phyloP scores from a whole-genome alignment of 805 yeast species.

The Starmera pachycereana region DNA sequence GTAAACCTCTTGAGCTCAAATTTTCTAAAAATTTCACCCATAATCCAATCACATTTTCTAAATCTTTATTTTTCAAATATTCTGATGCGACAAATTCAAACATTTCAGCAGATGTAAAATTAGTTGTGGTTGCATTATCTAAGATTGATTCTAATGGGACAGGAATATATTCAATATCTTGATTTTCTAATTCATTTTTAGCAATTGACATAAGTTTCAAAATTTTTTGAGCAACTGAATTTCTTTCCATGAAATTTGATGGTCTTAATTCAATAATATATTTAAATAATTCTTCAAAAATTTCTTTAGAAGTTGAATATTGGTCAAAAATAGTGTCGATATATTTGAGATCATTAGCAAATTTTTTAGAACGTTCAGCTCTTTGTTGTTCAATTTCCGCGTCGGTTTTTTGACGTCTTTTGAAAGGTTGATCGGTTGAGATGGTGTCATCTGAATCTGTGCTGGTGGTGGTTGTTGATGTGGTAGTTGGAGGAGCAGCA shows the following conservation, averaged over 20 bases:
- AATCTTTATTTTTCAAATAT: constrained; percentile 7
- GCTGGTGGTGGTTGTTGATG: too few species aligned
- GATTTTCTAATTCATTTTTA: constrained; percentile 7
- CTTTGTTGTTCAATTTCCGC: neutral
- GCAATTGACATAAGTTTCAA: constrained; percentile 4
- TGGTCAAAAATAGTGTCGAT: neutral
- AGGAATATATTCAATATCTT: constrained; percentile 7
- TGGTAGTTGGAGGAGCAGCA: too few species aligned
- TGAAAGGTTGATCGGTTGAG: too few species aligned
- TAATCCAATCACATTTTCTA: constrained; percentile 8
- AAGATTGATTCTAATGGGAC: constrained; percentile 14
- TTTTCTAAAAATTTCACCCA: constrained; percentile 17
- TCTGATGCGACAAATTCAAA: constrained; percentile 8
- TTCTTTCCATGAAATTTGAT: neutral
- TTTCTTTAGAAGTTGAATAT: neutral
- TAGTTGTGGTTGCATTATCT: constrained; percentile 8
- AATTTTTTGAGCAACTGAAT: neutral
- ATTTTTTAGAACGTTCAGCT: neutral
- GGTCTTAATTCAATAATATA: constrained; percentile 1
- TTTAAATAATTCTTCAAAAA: constrained; percentile 2
- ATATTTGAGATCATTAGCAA: neutral
- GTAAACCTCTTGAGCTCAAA: constrained; percentile 1
- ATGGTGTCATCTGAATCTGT: too few species aligned
- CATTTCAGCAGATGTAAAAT: constrained; percentile 6
- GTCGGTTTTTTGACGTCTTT: too few species aligned